Evolutionary conservation across 2,329 filamentous ascomycete genomes (phyloP), one percentile per base, ranked within the genome.

Genomic region (Phyllosticta capitalensis): DNA sequence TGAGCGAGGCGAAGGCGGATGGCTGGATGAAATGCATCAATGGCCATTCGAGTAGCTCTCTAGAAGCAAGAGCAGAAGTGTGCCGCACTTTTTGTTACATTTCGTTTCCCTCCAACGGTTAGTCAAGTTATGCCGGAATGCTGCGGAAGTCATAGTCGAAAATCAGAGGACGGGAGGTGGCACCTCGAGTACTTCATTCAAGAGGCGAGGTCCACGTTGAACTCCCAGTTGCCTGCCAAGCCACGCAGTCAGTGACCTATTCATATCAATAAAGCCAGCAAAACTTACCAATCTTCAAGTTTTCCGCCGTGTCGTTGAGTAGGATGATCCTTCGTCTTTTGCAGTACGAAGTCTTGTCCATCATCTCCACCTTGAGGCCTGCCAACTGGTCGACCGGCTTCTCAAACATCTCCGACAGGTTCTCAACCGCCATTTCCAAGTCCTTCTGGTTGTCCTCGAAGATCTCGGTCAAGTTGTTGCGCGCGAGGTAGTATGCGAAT

Each of bases 391-490:
- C 78, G n/a, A 92, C 90, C 0, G 92, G 90, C 78, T 95, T 96
- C 80, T 99, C 94, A 65, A 99, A 99, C 90, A 99, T 96, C 74
- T 96, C 92, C n/a, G 90, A 96, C 64, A 99, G 77, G 60, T 89
- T 92, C 76, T 99, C 94, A 0, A 97, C 94, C 0, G 94, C 92
- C 85, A 99, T 88, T 74, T 99, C 94, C 22, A 99, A 77, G 71
- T 99, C 94, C 74, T 96, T 96, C 69, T 99, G 94, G 72, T 99
- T 99, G 72, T 97, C 92, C 73, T 99, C 94, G 62, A 99, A 99
- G 58, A 99, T 97, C 70, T 92, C 90, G 0, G 94, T 97, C 59
- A 94, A 78, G 69, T 99, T 97, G 79, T 96, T 97, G 59, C 90
- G 86, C 2, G 88, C 87, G n/a, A 99, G 84, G 70, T 99, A 99